Evolutionary conservation across 2,329 filamentous ascomycete species (phyloP).

Genomic region (Verticillium isaacii): DNA sequence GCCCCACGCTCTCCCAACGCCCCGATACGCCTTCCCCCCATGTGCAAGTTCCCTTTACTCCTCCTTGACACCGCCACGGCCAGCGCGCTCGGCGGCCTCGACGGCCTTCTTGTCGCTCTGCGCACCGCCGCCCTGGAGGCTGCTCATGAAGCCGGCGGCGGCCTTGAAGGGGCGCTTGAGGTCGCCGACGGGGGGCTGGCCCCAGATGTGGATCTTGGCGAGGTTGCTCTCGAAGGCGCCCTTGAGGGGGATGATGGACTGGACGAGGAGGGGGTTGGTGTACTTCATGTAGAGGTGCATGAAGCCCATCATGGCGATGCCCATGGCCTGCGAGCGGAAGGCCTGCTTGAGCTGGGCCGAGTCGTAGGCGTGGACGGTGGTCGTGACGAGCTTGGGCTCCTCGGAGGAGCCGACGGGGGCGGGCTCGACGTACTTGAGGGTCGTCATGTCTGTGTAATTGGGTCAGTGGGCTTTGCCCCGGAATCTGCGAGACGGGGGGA

Average conservation of each 20-base stretch:
- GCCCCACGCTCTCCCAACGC: not conserved
- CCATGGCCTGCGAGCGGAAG: constrained; percentile 91
- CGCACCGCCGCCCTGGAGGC: constrained; percentile 65
- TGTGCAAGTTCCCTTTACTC: constrained; percentile 42
- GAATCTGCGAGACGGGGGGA: not conserved
- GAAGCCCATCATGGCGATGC: constrained; percentile 93
- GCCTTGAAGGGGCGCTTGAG: constrained; percentile 96
- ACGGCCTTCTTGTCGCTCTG: constrained; percentile 93
- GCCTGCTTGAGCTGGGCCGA: constrained; percentile 75
- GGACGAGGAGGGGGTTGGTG: constrained; percentile 97
- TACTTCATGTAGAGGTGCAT: constrained; percentile 99
- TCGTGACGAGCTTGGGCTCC: constrained; percentile 93
- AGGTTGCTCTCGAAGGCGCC: constrained; percentile 91
- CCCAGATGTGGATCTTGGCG: constrained; percentile 91
- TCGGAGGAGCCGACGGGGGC: constrained; percentile 88
- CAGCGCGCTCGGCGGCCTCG: constrained; percentile 72
- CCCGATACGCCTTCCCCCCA: not conserved
- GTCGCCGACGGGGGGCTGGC: constrained; percentile 80
- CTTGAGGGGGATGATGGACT: constrained; percentile 98
- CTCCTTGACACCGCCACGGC: constrained; percentile 67
- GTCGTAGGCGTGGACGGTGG: constrained; percentile 95
- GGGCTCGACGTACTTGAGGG: constrained; percentile 97
- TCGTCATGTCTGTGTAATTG: constrained; percentile 71
- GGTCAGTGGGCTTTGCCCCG: constrained; percentile 4
- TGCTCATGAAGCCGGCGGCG: constrained; percentile 74